phyloP scores from a whole-genome alignment of 176 grass and related monocot genomes.

The Musa itinerans region DNA sequence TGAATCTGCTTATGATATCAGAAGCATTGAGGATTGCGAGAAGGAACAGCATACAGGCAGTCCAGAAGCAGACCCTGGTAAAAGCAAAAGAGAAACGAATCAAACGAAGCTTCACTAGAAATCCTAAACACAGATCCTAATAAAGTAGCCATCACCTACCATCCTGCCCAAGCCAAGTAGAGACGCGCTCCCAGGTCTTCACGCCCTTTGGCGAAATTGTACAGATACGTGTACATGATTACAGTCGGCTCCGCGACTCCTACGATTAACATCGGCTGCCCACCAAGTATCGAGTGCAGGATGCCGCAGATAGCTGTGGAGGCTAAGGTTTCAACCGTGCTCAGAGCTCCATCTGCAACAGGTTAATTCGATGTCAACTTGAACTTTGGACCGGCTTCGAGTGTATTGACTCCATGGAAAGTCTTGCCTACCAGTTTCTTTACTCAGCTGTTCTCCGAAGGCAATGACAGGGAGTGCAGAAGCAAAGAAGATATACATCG shows the following conservation, averaged over 20 bases:
- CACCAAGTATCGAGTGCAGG: conserved; percentile 74
- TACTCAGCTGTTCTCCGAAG: conserved; percentile 76
- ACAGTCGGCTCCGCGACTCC: conserved; percentile 91
- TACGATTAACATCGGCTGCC: conserved; percentile 76
- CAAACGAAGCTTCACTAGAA: conserved; percentile 8
- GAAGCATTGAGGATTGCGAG: conserved; percentile 80
- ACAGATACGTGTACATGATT: conserved; percentile 92
- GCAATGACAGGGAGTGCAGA: conserved; percentile 87
- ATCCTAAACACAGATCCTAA: not conserved
- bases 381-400: too few species aligned
- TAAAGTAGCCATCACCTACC: conserved; percentile 25
- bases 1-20: conserved; percentile 76
- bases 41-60: conserved; percentile 63
- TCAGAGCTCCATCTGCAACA: conserved; percentile 54
- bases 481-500: conserved; percentile 86
- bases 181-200: conserved; percentile 42
- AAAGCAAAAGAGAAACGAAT: conserved; percentile 11
- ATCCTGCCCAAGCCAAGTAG: conserved; percentile 87
- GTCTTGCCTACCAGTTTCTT: conserved; percentile 39
- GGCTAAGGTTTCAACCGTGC: conserved; percentile 71
- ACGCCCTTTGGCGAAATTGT: conserved; percentile 60
- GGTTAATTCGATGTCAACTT: not conserved
- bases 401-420: not conserved
- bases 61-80: conserved; percentile 92
- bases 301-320: conserved; percentile 89